These are phyloP conservation scores for Babesia sp. DNA, from an alignment of 169 alveolate species.

Conservation along the genomic window DNA sequence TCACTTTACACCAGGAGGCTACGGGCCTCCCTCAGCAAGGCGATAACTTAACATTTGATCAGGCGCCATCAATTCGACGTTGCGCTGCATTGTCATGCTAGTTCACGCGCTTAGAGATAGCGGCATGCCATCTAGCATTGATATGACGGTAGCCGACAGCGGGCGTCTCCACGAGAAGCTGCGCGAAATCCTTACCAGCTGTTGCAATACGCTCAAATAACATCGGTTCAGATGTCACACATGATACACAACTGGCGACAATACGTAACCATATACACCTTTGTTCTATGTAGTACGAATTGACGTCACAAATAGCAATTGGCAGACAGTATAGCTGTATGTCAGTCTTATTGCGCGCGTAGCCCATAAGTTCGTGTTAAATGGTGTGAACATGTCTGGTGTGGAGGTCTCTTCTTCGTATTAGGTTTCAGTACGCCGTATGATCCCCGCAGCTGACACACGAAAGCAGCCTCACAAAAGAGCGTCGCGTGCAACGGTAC, in stretches of 20 bases:
- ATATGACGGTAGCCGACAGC: conserved; percentile 4
- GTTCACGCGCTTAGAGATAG: background rate
- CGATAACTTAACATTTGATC: background rate
- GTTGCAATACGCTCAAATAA: background rate
- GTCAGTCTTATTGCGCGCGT: no score
- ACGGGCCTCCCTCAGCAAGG: no score
- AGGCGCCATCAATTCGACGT: conserved; percentile 33
- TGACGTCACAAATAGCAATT: no score
- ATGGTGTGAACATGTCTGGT: no score
- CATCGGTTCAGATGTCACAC: no score
- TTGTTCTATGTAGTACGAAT: background rate
- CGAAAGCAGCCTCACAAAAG: conserved; percentile 31
- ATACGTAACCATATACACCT: background rate
- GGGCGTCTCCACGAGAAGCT: conserved; percentile 10
- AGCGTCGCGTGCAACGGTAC: background rate
- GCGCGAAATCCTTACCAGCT: conserved; percentile 11
- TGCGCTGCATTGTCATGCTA: background rate
- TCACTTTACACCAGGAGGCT: no score
- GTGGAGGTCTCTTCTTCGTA: no score
- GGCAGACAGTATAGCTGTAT: no score
- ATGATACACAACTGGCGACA: background rate
- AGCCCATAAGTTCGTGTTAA: no score
- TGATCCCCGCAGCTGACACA: background rate
- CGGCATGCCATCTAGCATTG: conserved; percentile 11
- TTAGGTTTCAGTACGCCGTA: no score